These are phyloP conservation scores for Fagopyrum tataricum DNA, from an alignment of 148 eudicot genomes.

Conservation along the genomic window DNA sequence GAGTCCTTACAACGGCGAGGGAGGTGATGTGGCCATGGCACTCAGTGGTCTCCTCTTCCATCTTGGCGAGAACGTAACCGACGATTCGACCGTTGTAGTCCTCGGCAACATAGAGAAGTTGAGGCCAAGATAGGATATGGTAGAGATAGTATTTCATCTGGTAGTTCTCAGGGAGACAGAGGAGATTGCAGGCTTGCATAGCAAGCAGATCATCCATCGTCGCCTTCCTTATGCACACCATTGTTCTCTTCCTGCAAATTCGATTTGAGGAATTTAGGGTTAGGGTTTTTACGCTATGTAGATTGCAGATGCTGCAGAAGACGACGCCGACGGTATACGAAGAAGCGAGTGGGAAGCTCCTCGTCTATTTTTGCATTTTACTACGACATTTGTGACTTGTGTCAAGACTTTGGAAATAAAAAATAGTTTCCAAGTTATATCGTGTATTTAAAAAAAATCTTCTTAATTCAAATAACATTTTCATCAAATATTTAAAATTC, in stretches of 20 bases:
- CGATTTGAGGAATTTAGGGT: slow-evolving; percentile 9
- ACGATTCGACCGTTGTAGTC: slow-evolving; percentile 85
- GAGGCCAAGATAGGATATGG: slow-evolving; percentile 95
- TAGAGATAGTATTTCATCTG: slow-evolving; percentile 93
- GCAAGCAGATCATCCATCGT: slow-evolving; percentile 73
- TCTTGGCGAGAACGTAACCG: slow-evolving; percentile 81
- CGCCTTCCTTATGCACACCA: slow-evolving; percentile 93
- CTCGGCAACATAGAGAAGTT: slow-evolving; percentile 82
- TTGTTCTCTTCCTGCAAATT: slow-evolving; percentile 14
- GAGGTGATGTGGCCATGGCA: slow-evolving; percentile 95
- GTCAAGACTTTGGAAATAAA: background rate
- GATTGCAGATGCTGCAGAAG: background rate
- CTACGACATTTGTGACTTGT: background rate
- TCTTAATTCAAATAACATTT: too few species aligned
- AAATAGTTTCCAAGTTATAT: background rate
- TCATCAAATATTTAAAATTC: too few species aligned
- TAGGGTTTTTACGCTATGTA: slow-evolving; percentile 13
- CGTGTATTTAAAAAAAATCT: too few species aligned
- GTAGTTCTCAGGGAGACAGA: slow-evolving; percentile 88
- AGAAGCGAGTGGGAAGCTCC: background rate
- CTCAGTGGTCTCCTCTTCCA: slow-evolving; percentile 87
- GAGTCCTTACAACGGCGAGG: slow-evolving; percentile 78
- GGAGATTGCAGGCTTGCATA: slow-evolving; percentile 86
- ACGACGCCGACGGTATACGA: background rate
- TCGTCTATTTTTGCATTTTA: background rate